Evolutionary conservation across 2,329 filamentous ascomycete genomes (phyloP), one percentile per base, ranked within the genome.

Genomic region (Teratosphaeriaceae sp.): DNA sequence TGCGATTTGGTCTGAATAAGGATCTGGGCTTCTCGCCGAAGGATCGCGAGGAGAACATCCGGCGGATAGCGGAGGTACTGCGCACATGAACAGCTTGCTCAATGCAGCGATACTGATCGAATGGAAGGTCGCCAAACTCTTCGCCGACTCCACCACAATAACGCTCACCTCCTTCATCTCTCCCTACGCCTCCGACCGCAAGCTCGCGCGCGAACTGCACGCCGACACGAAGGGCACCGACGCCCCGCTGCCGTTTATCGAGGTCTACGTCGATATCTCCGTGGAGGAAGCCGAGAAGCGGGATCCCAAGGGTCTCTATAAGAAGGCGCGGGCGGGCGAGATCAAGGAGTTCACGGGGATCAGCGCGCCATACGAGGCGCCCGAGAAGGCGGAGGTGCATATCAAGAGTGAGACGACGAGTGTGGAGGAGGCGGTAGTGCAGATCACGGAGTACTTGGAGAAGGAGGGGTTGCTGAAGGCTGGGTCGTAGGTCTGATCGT

Each of bases 331-430:
- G 34, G 83, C 85, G 40, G 92, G 92, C 34, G 81, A 94, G 66
- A 97, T 97, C 68, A 92, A 94, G 69, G 88, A 97, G 56, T 98
- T 98, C 65, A 98, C 92, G 1, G 92, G 92, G 43, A 88, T 97
- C 59, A 89, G 84, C 53, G 88, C 90, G 22, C 92, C 92, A 1
- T 98, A 98, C 65, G 92, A 98, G 77, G 86, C 80, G 48, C 92
- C 92, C 4, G 72, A 82, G 64, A 80, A 80, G 45, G 79, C 92
- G 1, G 92, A 98, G 73, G 85, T 98, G 54, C 82, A 84, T 55
- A 86, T 98, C 62, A 77, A 79, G 69, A 94, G 85, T 35, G 80
- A 88, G 60, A 76, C 90, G 73, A 79, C 81, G 60, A 84, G 80
- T 13, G 86, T 97, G 3, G 85, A 94, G 74, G 87, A 96, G 62